These are phyloP conservation scores for Scedosporium boydii DNA, from an alignment of 2,329 filamentous ascomycete species.

Conservation along the genomic window DNA sequence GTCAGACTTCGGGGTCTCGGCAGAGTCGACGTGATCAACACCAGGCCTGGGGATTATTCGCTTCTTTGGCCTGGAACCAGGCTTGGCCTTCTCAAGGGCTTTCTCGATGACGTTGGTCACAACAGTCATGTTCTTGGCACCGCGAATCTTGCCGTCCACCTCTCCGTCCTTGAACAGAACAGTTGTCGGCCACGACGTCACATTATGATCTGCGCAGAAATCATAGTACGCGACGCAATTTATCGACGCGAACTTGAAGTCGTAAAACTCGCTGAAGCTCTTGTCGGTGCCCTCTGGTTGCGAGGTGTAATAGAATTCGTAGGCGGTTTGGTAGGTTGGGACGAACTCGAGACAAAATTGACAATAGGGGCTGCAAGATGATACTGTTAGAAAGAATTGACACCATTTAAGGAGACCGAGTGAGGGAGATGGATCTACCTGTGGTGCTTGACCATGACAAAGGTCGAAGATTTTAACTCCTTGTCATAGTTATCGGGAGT, in stretches of 20 bases:
- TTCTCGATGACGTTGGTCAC: conserved; percentile 67
- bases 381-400: conserved; percentile 13
- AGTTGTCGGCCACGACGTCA: conserved; percentile 68
- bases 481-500: conserved; percentile 47
- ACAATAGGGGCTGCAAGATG: conserved; percentile 42
- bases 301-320: conserved; percentile 91
- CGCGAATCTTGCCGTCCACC: conserved; percentile 51
- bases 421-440: conserved; percentile 36
- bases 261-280: conserved; percentile 70
- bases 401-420: not conserved
- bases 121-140: conserved; percentile 55
- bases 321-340: conserved; percentile 81
- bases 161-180: conserved; percentile 73
- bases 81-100: conserved; percentile 65
- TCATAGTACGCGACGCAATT: conserved; percentile 82
- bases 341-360: conserved; percentile 71
- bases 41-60: conserved; percentile 64
- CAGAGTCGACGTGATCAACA: conserved; percentile 31
- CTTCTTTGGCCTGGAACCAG: conserved; percentile 64
- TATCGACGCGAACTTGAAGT: conserved; percentile 77
- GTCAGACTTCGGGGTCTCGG: not conserved
- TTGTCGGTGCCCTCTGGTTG: conserved; percentile 53
- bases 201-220: conserved; percentile 58
- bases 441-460: conserved; percentile 53
- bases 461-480: conserved; percentile 43